Conservation (phyloP, 306 rosid species). For the Pachyrhizus erosus region DNA sequence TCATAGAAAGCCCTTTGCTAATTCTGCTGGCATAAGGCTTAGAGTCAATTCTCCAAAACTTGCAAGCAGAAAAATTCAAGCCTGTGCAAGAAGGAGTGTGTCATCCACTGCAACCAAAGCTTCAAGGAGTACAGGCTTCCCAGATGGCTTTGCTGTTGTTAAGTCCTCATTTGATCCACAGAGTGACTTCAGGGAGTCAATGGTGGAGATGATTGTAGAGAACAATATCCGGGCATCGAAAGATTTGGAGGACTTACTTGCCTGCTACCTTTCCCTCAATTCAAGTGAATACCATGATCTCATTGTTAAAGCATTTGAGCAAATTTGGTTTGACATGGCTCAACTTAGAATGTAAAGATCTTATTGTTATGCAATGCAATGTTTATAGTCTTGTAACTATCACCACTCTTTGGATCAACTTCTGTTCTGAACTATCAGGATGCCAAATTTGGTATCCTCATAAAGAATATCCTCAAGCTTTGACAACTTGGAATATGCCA, state of each 20-base stretch:
- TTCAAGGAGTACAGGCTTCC: conserved; percentile 54
- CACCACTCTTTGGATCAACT: conserved; percentile 33
- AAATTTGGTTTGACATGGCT: conserved; percentile 85
- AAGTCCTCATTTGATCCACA: conserved; percentile 82
- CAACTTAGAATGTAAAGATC: conserved; percentile 50
- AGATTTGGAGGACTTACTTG: conserved; percentile 92
- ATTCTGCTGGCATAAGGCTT: conserved; percentile 67
- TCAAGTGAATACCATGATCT: conserved; percentile 77
- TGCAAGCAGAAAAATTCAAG: conserved; percentile 62
- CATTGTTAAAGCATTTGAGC: conserved; percentile 93
- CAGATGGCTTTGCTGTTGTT: conserved; percentile 83
- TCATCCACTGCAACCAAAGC: conserved; percentile 44
- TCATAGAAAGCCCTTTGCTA: conserved; percentile 48
- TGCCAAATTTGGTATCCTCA: conserved; percentile 24
- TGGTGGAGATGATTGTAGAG: conserved; percentile 96
- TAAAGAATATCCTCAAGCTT: background rate
- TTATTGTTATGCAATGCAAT: conserved; percentile 39
- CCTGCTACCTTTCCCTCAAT: conserved; percentile 88
- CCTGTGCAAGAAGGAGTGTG: conserved; percentile 61
- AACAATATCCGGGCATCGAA: conserved; percentile 69
- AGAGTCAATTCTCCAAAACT: conserved; percentile 78
- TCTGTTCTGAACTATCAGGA: conserved; percentile 28
- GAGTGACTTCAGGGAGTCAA: conserved; percentile 84
- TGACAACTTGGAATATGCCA: conserved; percentile 19
- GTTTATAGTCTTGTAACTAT: conserved; percentile 52